Conservation (phyloP, 2,329 filamentous ascomycete genomes). For the Apiospora phragmitis region DNA sequence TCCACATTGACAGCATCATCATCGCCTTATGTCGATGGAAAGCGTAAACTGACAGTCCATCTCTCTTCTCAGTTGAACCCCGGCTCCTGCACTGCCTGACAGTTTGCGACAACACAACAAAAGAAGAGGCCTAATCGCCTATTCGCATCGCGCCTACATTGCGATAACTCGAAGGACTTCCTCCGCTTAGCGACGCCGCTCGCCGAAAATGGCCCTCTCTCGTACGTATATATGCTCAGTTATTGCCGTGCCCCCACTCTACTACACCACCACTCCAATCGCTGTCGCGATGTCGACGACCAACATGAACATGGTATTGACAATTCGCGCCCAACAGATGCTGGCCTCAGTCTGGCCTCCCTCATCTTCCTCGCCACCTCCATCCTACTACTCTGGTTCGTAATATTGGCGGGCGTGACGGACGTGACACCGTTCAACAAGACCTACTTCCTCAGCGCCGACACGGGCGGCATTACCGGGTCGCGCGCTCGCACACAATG, state of each 20-base stretch:
- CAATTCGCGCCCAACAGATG: neutral
- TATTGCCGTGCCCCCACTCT: neutral
- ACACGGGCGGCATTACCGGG: slow-evolving; percentile 71
- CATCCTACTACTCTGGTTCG: slow-evolving; percentile 57
- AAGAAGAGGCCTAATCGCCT: neutral
- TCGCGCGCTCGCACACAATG: slow-evolving; percentile 73
- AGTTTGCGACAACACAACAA: neutral
- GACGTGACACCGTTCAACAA: slow-evolving; percentile 59
- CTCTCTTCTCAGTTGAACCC: neutral
- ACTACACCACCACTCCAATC: neutral
- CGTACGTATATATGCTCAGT: neutral
- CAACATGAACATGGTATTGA: neutral
- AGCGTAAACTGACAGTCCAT: neutral
- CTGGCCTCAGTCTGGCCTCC: neutral
- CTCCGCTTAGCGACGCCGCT: neutral
- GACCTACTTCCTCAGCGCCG: slow-evolving; percentile 84
- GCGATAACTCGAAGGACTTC: neutral
- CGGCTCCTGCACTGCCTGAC: neutral
- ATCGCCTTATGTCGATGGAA: neutral
- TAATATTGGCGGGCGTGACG: slow-evolving; percentile 58
- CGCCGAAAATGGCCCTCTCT: neutral
- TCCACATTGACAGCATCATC: neutral
- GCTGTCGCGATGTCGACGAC: neutral
- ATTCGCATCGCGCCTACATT: neutral
- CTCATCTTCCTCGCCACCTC: slow-evolving; percentile 49